Percentiles rank a stretch among this genome's conserved stretches.
These are phyloP conservation scores for Chalaropsis thielavioides DNA, from an alignment of 2,329 filamentous ascomycete species.

Conservation along the genomic window DNA sequence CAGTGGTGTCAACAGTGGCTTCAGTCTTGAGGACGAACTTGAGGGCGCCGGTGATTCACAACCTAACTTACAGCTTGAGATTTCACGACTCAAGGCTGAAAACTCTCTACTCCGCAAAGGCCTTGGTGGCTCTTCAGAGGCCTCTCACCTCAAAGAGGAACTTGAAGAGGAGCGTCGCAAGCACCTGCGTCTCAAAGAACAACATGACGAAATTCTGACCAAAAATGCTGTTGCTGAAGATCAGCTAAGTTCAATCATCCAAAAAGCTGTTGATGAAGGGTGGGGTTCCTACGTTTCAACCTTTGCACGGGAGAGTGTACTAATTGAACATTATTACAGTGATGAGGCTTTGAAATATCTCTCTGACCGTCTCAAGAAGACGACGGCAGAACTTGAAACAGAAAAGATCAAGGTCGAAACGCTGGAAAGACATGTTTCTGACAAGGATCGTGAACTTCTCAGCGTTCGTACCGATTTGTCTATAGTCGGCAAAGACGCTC, in stretches of 20 bases:
- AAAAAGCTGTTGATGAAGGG: conserved; percentile 39
- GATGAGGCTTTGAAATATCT: conserved; percentile 24
- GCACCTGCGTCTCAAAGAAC: conserved; percentile 37
- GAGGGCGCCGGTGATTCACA: conserved; percentile 18
- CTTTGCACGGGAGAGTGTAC: background rate
- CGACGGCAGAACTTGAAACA: conserved; percentile 34
- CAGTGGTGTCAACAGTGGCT: conserved; percentile 18
- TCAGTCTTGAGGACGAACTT: conserved; percentile 47
- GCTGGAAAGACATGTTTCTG: conserved; percentile 36
- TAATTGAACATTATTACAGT: conserved; percentile 11
- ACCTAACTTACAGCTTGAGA: conserved; percentile 34
- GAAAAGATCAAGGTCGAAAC: conserved; percentile 30
- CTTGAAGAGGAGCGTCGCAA: conserved; percentile 40
- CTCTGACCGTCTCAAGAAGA: conserved; percentile 28
- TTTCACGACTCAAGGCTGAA: conserved; percentile 47
- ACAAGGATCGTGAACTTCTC: conserved; percentile 41
- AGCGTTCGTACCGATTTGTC: conserved; percentile 39
- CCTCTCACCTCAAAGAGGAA: conserved; percentile 39
- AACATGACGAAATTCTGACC: conserved; percentile 43
- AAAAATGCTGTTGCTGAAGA: conserved; percentile 43
- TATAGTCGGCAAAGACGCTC: conserved; percentile 39
- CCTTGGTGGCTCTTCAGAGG: conserved; percentile 39
- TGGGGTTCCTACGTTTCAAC: conserved; percentile 30
- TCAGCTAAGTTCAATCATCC: conserved; percentile 41
- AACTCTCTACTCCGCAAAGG: conserved; percentile 43